These are phyloP conservation scores for Cladosporium sp. DNA, from an alignment of 2,329 filamentous ascomycete genomes.

Conservation along the genomic window DNA sequence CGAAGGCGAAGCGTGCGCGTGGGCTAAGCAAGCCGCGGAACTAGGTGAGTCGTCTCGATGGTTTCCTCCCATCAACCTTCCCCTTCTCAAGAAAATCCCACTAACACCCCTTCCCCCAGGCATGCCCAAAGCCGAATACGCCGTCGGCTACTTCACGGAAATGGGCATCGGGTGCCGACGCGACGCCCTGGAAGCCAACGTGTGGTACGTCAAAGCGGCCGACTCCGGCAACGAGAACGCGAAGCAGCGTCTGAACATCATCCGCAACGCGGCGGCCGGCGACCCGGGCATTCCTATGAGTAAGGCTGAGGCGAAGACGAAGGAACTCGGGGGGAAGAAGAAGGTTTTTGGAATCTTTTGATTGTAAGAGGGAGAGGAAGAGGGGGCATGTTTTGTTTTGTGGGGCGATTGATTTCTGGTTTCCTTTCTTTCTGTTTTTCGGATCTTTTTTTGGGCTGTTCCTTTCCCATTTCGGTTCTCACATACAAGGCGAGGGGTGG, in stretches of 20 bases:
- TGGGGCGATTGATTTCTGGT: not conserved
- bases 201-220: constrained; percentile 96
- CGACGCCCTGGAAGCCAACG: constrained; percentile 93
- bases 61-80: too few relatives aligned
- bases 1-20: constrained; percentile 93
- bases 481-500: not conserved
- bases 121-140: constrained; percentile 74
- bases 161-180: constrained; percentile 95
- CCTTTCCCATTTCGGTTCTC: too few relatives aligned
- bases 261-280: constrained; percentile 70
- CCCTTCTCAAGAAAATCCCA: too few relatives aligned
- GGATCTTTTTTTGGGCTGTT: not conserved
- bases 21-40: constrained; percentile 83
- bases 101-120: constrained; percentile 40
- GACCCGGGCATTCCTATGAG: constrained; percentile 38
- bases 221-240: constrained; percentile 88
- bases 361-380: too few relatives aligned
- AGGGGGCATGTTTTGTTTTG: too few relatives aligned
- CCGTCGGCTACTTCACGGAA: constrained; percentile 94
- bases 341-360: constrained; percentile 30
- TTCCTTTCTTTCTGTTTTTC: not conserved
- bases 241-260: constrained; percentile 79
- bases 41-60: constrained; percentile 62
- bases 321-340: constrained; percentile 29
- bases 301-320: constrained; percentile 28